Conservation (phyloP, 164 flowering plant genomes). For the Stephania yunnanensis region DNA sequence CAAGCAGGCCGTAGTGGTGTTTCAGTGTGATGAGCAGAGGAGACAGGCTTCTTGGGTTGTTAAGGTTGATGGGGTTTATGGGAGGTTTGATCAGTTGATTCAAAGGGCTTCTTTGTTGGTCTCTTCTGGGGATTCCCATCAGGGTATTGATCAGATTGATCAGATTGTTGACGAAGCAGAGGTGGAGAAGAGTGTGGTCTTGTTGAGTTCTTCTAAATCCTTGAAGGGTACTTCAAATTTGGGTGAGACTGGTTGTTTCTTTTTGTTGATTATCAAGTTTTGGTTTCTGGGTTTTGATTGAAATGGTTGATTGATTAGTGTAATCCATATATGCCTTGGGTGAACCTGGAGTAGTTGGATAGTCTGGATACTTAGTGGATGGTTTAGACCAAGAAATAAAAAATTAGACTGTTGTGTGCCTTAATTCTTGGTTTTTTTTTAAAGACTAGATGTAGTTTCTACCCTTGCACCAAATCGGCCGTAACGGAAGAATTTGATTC, state of each 20-base stretch:
- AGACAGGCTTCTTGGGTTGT: constrained; percentile 42
- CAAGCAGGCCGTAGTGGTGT: constrained; percentile 34
- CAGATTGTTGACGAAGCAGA: constrained; percentile 15
- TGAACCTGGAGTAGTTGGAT: no score
- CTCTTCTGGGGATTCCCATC: constrained; percentile 24
- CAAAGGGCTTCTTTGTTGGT: constrained; percentile 49
- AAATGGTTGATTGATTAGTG: not conserved
- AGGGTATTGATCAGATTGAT: constrained; percentile 15
- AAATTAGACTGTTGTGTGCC: no score
- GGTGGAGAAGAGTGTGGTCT: constrained; percentile 24
- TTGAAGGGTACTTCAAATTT: constrained; percentile 21
- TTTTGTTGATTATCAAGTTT: not conserved
- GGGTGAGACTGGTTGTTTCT: constrained; percentile 22
- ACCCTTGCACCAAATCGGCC: no score
- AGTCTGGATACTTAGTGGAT: no score
- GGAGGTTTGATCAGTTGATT: constrained; percentile 45
- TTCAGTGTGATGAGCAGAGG: constrained; percentile 49
- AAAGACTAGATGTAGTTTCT: no score
- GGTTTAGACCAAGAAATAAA: no score
- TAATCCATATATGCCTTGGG: not conserved
- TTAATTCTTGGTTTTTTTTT: no score
- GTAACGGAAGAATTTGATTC: no score
- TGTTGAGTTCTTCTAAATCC: constrained; percentile 18
- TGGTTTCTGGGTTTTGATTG: not conserved
- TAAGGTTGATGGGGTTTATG: constrained; percentile 35